phyloP scores from a whole-genome alignment of 257 asterid genomes.

The Capsicum rhomboideum region DNA sequence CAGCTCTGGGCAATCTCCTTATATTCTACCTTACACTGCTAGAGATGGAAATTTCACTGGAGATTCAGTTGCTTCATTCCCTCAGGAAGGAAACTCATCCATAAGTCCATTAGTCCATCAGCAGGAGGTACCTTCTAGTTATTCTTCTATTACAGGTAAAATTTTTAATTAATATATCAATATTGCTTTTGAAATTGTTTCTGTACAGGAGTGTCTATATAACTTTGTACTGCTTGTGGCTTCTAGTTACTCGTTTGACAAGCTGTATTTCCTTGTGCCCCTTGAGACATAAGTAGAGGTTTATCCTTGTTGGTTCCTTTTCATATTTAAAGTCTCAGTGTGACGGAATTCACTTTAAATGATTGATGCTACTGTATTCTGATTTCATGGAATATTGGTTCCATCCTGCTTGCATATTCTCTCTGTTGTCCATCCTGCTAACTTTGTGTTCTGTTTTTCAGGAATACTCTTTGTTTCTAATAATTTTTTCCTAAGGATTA shows the following conservation, averaged over 20 bases:
- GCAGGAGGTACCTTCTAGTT: slow-evolving; percentile 99
- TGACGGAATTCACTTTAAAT: neutral
- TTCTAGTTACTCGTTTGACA: neutral
- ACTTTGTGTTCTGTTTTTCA: neutral
- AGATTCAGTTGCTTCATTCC: slow-evolving; percentile 42
- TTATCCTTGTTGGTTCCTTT: neutral
- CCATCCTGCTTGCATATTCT: neutral
- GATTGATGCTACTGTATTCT: neutral
- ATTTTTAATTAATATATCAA: slow-evolving; percentile 32
- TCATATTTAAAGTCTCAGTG: neutral
- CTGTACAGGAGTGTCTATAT: neutral
- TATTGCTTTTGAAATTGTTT: slow-evolving; percentile 33
- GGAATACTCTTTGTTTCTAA: neutral
- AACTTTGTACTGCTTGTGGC: neutral
- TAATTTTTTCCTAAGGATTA: neutral
- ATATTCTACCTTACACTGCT: slow-evolving; percentile 37
- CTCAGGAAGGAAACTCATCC: slow-evolving; percentile 48
- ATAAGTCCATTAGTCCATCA: slow-evolving; percentile 62
- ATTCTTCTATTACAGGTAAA: slow-evolving; percentile 99
- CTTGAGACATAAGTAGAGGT: neutral
- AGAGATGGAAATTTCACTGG: slow-evolving; percentile 50
- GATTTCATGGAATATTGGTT: neutral
- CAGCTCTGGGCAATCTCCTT: slow-evolving; percentile 43
- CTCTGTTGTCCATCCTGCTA: neutral
- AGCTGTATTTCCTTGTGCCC: neutral